These are phyloP conservation scores for Eucalyptus virginea DNA, from an alignment of 345 rosid genomes.

Conservation along the genomic window DNA sequence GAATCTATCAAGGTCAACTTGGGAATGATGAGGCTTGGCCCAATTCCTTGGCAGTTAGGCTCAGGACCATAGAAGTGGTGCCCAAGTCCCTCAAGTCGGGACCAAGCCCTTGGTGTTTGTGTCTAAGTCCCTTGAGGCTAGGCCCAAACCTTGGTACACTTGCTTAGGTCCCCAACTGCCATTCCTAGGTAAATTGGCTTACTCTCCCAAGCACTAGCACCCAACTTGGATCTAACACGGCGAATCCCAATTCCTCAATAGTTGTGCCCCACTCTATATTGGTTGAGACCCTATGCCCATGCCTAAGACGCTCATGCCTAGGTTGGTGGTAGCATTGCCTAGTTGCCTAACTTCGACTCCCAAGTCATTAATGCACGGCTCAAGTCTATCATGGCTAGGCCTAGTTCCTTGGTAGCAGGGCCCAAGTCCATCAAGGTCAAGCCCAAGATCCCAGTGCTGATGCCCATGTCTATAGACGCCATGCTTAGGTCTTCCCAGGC, in stretches of 20 bases:
- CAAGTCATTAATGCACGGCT: not conserved
- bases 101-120: not conserved
- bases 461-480: not conserved
- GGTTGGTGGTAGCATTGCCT: not conserved
- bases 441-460: accelerated
- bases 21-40: not conserved
- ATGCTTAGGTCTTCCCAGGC: not conserved
- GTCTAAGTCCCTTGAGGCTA: not conserved
- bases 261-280: not conserved
- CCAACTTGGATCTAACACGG: not conserved
- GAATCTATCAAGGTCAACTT: not conserved
- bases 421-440: not conserved
- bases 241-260: not conserved
- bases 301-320: not conserved
- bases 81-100: not conserved
- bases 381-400: not conserved
- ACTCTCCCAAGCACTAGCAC: not conserved
- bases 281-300: not conserved
- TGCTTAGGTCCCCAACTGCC: not conserved
- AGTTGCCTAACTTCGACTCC: not conserved
- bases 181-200: not conserved
- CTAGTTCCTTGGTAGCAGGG: not conserved
- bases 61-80: not conserved
- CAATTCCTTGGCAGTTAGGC: not conserved
- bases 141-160: not conserved